Percentiles rank a stretch among this genome's conserved stretches.
phyloP scores from a whole-genome alignment of 345 rosid species.

The Eucalyptus regnans region DNA sequence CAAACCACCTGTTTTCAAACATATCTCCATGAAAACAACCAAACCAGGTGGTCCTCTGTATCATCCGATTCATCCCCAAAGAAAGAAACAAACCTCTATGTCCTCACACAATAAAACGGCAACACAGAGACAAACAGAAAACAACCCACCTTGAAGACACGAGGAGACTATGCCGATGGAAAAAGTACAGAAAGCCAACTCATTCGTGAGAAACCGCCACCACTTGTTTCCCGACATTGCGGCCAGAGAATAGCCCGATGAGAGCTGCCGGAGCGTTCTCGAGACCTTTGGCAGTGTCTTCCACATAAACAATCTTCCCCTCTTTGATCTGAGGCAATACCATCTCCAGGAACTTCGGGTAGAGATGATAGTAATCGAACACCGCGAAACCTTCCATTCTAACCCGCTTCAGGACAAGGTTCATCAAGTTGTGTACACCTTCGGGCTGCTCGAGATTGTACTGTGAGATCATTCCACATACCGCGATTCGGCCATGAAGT shows the following conservation, averaged over 20 bases:
- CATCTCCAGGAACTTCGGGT: constrained; percentile 6
- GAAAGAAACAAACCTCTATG: background rate
- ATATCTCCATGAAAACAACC: background rate
- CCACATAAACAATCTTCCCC: constrained; percentile 5
- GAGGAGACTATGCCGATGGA: background rate
- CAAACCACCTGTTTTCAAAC: background rate
- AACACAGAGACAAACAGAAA: background rate
- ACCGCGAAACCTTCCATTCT: constrained; percentile 1
- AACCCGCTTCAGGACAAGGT: background rate
- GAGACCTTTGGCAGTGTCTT: constrained; percentile 5
- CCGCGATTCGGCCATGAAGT: background rate
- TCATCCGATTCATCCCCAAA: background rate
- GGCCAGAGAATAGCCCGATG: constrained; percentile 1
- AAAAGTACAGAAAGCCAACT: background rate
- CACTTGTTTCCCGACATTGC: constrained; percentile 12
- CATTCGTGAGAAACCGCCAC: background rate
- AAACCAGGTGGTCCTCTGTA: background rate
- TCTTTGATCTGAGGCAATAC: constrained; percentile 9
- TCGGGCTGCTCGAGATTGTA: constrained; percentile 5
- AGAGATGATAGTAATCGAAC: background rate
- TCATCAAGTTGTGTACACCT: background rate
- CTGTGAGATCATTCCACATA: constrained; percentile 17
- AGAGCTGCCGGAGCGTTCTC: background rate
- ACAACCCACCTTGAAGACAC: background rate
- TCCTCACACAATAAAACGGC: background rate